These are phyloP conservation scores for Botrytis aclada DNA, from an alignment of 2,329 filamentous ascomycete species.

Conservation along the genomic window DNA sequence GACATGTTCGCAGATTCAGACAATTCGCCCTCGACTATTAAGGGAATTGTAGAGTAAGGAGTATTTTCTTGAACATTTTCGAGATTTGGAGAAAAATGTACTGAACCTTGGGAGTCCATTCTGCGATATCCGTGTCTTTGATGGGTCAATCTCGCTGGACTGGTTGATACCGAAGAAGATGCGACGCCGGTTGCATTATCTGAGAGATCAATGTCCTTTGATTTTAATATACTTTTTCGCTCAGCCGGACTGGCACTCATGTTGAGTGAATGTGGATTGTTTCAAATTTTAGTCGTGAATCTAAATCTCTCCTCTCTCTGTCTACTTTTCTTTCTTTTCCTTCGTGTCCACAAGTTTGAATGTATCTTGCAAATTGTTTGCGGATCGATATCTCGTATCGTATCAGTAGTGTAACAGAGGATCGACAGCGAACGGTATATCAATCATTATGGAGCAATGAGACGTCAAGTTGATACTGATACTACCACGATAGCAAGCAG, in stretches of 20 bases:
- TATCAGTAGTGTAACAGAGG: slow-evolving; percentile 6
- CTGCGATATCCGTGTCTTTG: slow-evolving; percentile 16
- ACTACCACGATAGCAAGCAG: background rate
- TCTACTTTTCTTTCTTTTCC: background rate
- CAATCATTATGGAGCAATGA: slow-evolving; percentile 4
- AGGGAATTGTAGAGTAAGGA: background rate
- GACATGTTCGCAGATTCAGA: background rate
- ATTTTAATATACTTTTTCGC: background rate
- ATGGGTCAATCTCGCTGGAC: background rate
- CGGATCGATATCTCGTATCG: slow-evolving; percentile 3
- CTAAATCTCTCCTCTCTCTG: background rate
- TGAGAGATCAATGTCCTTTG: background rate
- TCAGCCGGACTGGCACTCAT: background rate
- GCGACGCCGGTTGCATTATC: background rate
- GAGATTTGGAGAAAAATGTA: slow-evolving; percentile 6
- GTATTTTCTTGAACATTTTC: background rate
- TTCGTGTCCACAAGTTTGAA: background rate
- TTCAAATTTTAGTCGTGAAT: background rate
- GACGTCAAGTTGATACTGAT: background rate
- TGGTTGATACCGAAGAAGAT: background rate
- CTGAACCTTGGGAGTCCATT: slow-evolving; percentile 16
- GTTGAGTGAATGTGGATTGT: slow-evolving; percentile 1
- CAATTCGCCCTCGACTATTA: background rate
- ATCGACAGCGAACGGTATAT: background rate
- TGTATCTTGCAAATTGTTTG: background rate